phyloP scores from a whole-genome alignment of 1,284 basidiomycete species.

The Tilletia indica region DNA sequence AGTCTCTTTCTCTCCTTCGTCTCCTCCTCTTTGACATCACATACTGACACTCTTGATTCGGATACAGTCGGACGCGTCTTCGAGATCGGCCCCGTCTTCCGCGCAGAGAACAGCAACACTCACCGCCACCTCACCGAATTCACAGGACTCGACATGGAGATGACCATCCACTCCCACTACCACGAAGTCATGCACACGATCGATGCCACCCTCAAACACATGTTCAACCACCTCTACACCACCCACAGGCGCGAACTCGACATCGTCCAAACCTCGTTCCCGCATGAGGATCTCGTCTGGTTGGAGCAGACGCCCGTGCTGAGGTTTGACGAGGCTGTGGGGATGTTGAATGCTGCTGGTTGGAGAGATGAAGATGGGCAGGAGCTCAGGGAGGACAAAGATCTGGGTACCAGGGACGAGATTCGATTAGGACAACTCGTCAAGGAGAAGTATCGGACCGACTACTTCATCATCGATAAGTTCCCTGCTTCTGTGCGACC shows the following conservation, averaged over 20 bases:
- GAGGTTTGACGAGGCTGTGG: slow-evolving; percentile 81
- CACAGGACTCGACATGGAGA: slow-evolving; percentile 52
- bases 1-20: neutral
- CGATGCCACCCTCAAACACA: slow-evolving; percentile 50
- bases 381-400: slow-evolving; percentile 45
- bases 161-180: slow-evolving; percentile 47
- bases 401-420: slow-evolving; percentile 73
- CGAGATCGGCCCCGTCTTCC: slow-evolving; percentile 53
- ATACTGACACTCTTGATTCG: neutral
- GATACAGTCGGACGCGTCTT: slow-evolving; percentile 41
- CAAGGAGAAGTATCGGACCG: slow-evolving; percentile 87
- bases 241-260: slow-evolving; percentile 37
- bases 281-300: slow-evolving; percentile 51
- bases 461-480: slow-evolving; percentile 61
- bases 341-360: slow-evolving; percentile 62
- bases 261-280: slow-evolving; percentile 39
- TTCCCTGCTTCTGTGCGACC: slow-evolving; percentile 74
- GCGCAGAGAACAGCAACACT: slow-evolving; percentile 53
- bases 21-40: neutral
- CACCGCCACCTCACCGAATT: slow-evolving; percentile 52
- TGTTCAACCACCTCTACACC: slow-evolving; percentile 37
- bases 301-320: slow-evolving; percentile 61
- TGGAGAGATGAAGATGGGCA: slow-evolving; percentile 46
- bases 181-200: slow-evolving; percentile 50
- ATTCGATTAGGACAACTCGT: slow-evolving; percentile 84